Evolutionary conservation across 2,329 filamentous ascomycete genomes (phyloP), one percentile per base, ranked within the genome.

Genomic region (Rhytidhysteron rufulum): DNA sequence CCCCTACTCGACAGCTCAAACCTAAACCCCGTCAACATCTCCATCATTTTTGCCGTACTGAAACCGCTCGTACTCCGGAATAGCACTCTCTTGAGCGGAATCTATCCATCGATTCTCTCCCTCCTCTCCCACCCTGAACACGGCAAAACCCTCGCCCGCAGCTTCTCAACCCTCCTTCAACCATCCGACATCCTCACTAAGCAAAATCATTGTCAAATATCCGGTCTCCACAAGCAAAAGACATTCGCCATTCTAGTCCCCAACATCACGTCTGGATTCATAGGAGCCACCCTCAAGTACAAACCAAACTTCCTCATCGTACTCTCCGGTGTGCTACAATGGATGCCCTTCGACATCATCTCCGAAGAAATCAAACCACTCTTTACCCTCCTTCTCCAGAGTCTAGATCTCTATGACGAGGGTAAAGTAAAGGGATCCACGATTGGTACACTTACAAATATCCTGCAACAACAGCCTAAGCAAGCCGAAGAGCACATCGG

Each of bases 261-360:
- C 0, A 60, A 72, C 21, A 75, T 84, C 36, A 73, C 77, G 4
- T 60, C 69, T 19, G 66, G 69, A 3, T 79, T 82, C 54, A 72
- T 70, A 41, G 60, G 61, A 15, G 68, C 72, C 6, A 59, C 63
- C 21, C 42, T 53, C 41, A 49, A 63, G 10, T 61, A 68, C 16
- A 85, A 83, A 59, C 70, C 74, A 34, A 79, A 81, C 45, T 80
- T 82, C 50, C 72, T 85, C 18, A 73, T 82, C 24, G 81, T 82
- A 4, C 68, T 85, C 3, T 77, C 79, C 4, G 80, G 80, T 1
- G 72, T 84, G 11, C 67, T 85, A 30, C 70, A 72, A 36, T 77
- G 76, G 55, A 73, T 83, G 31, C 74, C 80, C 0, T 78, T 80
- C 24, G 65, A 73, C 4, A 71, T 85, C 31, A 72, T 84, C 10